Base-by-base conservation (phyloP, 2,329 filamentous ascomycete genomes). In the Botrytis elliptica region DNA sequence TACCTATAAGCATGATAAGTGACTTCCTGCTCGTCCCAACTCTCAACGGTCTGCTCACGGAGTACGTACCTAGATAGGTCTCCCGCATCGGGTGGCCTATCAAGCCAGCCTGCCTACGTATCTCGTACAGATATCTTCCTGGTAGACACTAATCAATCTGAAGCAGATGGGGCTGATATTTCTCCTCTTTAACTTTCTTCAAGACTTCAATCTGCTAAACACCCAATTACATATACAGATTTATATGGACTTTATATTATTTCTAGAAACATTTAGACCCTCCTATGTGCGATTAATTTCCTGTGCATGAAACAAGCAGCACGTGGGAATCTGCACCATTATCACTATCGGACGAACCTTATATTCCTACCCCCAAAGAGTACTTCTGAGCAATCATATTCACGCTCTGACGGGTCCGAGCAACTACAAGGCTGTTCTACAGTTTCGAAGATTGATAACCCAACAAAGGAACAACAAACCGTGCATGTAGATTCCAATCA, bases 251-350 rank as follows among this genome's bases (percentile, higher is more conserved):
- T 29, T 29, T 29, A 29, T 44, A 33, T 20, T 29, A 40, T 42
- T 64, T 64, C 62, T 64, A 64, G 64, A 66, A 49, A 36, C 42
- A 36, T n/a, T 66, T n/a, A 49, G 64, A 25, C 42, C 42, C 46
- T 49, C 44, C 44, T n/a, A 66, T 10, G 12, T 49, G 63, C 20
- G 29, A 65, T 65, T 46, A 36, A 46, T 65, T 36, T 46, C n/a
- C 63, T 29, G 42, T 65, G 63, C 63, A 46, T 49, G 42, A 46
- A 66, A 66, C 63, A 33, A 8, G 33, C 29, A 25, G 49, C 63
- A 66, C 63, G 63, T 66, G 63, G 63, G 33, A 66, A 66, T 49
- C 44, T 49, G 42, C 63, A 66, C 29, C 29, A 66, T 16, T 44
- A 66, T 66, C 63, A 44, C 52, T 44, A 66, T 49, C 63, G 63